Conservation (phyloP, 2,329 filamentous ascomycete genomes). For the Penicillium sp. region DNA sequence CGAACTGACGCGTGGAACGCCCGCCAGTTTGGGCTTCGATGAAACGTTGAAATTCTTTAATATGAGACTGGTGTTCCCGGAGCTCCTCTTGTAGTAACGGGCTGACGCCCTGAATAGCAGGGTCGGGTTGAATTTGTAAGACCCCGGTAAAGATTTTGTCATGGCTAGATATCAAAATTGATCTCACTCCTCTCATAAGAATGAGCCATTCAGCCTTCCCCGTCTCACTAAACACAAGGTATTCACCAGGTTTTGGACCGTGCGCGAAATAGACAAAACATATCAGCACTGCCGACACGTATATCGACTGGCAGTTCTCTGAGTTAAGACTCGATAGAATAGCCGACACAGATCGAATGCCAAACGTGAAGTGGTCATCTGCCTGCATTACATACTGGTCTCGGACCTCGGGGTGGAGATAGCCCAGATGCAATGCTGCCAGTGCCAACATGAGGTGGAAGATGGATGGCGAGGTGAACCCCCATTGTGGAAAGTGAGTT, state of each 20-base stretch:
- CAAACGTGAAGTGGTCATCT: constrained; percentile 36
- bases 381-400: constrained; percentile 27
- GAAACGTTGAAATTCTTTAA: constrained; percentile 13
- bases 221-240: constrained; percentile 31
- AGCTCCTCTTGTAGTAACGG: constrained; percentile 17
- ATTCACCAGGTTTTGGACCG: constrained; percentile 31
- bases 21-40: constrained; percentile 8
- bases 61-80: constrained; percentile 12
- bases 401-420: constrained; percentile 19
- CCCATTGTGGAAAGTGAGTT: constrained; percentile 31
- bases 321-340: constrained; percentile 26
- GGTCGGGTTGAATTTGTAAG: constrained; percentile 10
- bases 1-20: not conserved
- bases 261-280: constrained; percentile 36
- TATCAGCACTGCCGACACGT: constrained; percentile 32
- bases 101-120: not conserved
- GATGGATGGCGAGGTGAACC: constrained; percentile 31
- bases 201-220: constrained; percentile 34
- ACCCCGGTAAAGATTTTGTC: constrained; percentile 28
- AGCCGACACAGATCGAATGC: constrained; percentile 31
- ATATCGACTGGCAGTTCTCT: constrained; percentile 33
- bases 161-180: constrained; percentile 21
- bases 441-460: constrained; percentile 34
- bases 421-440: constrained; percentile 29
- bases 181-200: constrained; percentile 32